Conservation (phyloP, 2,329 filamentous ascomycete genomes). For the Nemania serpens region DNA sequence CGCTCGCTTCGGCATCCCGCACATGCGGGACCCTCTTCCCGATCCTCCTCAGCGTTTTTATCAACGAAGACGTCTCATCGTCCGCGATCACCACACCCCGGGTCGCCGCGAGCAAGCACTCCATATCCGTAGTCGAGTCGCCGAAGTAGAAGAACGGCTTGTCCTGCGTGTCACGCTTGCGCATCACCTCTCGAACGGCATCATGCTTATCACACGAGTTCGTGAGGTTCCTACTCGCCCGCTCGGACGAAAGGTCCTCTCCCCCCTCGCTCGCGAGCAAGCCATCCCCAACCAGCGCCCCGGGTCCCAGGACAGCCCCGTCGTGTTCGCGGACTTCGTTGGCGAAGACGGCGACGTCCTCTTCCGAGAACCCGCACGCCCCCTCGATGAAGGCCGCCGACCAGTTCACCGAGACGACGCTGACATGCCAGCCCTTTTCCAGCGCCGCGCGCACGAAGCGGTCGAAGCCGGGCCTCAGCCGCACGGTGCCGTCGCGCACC, state of each 20-base stretch:
- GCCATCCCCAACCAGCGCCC: constrained; percentile 31
- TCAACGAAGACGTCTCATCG: constrained; percentile 38
- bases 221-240: constrained; percentile 40
- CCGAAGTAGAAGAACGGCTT: constrained; percentile 57
- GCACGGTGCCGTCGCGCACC: constrained; percentile 41
- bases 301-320: constrained; percentile 48
- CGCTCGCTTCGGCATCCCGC: constrained; percentile 32
- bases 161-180: constrained; percentile 25
- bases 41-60: constrained; percentile 40
- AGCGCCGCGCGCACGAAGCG: constrained; percentile 36
- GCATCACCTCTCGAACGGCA: constrained; percentile 43
- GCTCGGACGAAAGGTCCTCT: constrained; percentile 15
- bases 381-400: constrained; percentile 54
- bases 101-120: constrained; percentile 52
- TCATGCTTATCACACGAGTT: constrained; percentile 54
- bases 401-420: constrained; percentile 59
- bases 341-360: constrained; percentile 46
- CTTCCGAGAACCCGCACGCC: constrained; percentile 42
- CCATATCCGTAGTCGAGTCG: constrained; percentile 61
- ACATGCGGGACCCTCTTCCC: constrained; percentile 40
- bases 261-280: background rate
- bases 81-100: constrained; percentile 54
- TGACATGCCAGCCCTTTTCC: constrained; percentile 45
- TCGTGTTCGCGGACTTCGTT: constrained; percentile 48
- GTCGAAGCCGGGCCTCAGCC: constrained; percentile 48